These are phyloP conservation scores for Fraxinus sp. DNA, from an alignment of 305 asterid genomes.

Conservation along the genomic window DNA sequence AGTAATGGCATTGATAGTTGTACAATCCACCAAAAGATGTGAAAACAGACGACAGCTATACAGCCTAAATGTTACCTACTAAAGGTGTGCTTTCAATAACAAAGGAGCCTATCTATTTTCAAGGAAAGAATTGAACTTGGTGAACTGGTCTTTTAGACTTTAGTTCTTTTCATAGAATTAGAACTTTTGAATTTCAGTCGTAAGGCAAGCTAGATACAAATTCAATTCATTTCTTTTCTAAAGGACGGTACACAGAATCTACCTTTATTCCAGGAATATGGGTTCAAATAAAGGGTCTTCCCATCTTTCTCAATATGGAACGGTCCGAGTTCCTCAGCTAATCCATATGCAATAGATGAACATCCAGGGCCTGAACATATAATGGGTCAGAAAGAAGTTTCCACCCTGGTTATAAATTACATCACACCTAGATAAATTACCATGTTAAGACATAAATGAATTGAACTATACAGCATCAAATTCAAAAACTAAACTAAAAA, in stretches of 20 bases:
- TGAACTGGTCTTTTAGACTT: neutral
- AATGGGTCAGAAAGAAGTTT: conserved; percentile 11
- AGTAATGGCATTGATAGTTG: neutral
- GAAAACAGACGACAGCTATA: neutral
- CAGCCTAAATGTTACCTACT: neutral
- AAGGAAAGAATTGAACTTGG: neutral
- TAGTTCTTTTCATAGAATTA: neutral
- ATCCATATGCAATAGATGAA: conserved; percentile 86
- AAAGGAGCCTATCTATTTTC: neutral
- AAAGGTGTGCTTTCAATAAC: neutral
- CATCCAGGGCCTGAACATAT: conserved; percentile 80
- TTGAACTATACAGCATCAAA: neutral
- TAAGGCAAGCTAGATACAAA: neutral
- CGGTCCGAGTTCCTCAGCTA: conserved; percentile 94
- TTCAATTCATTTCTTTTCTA: neutral
- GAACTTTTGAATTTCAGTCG: neutral
- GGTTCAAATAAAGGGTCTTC: conserved; percentile 74
- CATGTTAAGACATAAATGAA: neutral
- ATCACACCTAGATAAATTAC: neutral
- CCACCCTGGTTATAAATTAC: neutral
- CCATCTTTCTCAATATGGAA: conserved; percentile 93
- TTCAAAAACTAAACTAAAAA: neutral
- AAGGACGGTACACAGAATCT: conserved; percentile 19
- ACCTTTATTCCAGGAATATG: conserved; percentile 93
- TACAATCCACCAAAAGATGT: neutral